Conservation (phyloP, 768 basidiomycete species). For the Leccinellum luteum region DNA sequence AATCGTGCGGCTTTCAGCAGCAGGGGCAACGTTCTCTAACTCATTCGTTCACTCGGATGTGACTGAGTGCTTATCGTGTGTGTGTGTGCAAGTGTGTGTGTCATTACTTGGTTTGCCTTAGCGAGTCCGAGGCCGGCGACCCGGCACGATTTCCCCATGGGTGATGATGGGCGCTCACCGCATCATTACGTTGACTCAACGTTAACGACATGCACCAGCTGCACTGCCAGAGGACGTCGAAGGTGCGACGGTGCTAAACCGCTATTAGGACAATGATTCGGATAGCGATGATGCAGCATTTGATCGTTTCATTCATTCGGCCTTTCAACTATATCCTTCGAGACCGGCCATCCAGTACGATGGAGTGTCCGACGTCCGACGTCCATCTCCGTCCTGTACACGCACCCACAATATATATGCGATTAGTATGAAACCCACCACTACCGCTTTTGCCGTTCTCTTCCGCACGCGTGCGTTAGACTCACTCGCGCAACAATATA, state of each 20-base stretch:
- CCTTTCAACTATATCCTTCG: neutral
- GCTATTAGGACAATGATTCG: neutral
- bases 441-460: neutral
- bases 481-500: neutral
- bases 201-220: neutral
- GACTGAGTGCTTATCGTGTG: constrained; percentile 5
- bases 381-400: neutral
- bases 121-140: constrained; percentile 20
- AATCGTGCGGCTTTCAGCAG: neutral
- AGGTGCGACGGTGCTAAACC: neutral
- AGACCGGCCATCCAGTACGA: neutral
- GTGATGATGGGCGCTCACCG: constrained; percentile 11
- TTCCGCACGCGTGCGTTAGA: neutral
- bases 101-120: neutral
- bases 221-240: constrained; percentile 2
- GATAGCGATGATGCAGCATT: neutral
- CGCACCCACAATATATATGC: neutral
- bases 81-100: too few relatives aligned
- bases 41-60: neutral
- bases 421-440: neutral
- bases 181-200: constrained; percentile 7
- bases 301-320: constrained; percentile 3
- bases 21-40: neutral
- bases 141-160: constrained; percentile 1
- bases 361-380: neutral